phyloP scores from a whole-genome alignment of 495 filamentous ascomycete genomes.

The Penicillium fimorum region DNA sequence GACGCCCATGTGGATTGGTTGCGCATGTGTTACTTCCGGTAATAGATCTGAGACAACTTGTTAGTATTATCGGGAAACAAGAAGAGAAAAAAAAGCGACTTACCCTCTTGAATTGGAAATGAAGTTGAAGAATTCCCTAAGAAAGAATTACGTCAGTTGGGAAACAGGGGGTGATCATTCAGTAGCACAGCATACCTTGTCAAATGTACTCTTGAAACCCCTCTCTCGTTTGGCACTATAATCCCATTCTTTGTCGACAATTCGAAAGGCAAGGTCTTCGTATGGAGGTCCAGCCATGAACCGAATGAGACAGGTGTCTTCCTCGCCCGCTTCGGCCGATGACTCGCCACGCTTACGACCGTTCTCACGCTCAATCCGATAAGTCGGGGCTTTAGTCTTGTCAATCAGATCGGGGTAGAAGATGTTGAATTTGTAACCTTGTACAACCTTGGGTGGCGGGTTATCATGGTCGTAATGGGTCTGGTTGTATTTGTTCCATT shows the following conservation, averaged over 20 bases:
- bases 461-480: conserved; percentile 99
- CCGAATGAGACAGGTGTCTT: conserved; percentile 94
- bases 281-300: conserved; percentile 97
- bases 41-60: conserved; percentile 39
- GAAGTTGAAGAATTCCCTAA: conserved; percentile 91
- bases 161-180: conserved; percentile 9
- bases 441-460: conserved; percentile 94
- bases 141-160: conserved; percentile 14
- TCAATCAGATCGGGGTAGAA: conserved; percentile 99
- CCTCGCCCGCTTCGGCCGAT: conserved; percentile 92
- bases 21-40: conserved; percentile 32
- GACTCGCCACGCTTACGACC: conserved; percentile 88
- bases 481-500: conserved; percentile 99
- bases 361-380: conserved; percentile 88
- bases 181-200: conserved; percentile 68
- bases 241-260: conserved; percentile 99
- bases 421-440: conserved; percentile 99
- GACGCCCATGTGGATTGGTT: conserved; percentile 19
- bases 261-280: conserved; percentile 94
- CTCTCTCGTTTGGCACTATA: conserved; percentile 94
- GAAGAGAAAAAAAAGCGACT: conserved; percentile 10
- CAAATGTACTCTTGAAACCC: conserved; percentile 94
- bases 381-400: conserved; percentile 90
- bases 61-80: background rate
- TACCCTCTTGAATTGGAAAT: conserved; percentile 96